These are phyloP conservation scores for Aplosporella prunicola DNA, from an alignment of 2,329 filamentous ascomycete genomes.

Conservation along the genomic window DNA sequence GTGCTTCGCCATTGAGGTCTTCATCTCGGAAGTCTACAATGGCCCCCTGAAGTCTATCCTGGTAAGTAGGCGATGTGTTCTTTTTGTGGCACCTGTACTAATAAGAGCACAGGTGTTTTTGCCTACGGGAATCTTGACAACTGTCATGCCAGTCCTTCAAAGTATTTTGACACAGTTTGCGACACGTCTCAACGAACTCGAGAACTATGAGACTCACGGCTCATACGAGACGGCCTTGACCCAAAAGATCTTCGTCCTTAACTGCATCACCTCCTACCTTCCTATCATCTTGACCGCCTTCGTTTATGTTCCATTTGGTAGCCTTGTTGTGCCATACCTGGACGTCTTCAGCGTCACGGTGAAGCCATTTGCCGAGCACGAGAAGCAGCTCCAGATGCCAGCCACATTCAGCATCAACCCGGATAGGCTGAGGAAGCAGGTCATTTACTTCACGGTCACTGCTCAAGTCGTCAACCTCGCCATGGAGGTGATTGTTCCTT, in stretches of 20 bases:
- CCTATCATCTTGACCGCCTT: conserved; percentile 89
- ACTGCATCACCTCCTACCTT: conserved; percentile 93
- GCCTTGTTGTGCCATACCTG: conserved; percentile 73
- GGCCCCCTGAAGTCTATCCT: conserved; percentile 80
- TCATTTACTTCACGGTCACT: conserved; percentile 93
- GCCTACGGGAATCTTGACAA: conserved; percentile 78
- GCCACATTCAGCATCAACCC: conserved; percentile 70
- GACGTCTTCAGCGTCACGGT: conserved; percentile 71
- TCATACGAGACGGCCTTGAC: conserved; percentile 76
- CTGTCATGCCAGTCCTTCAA: conserved; percentile 68
- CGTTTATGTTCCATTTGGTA: conserved; percentile 86
- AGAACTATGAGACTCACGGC: conserved; percentile 88
- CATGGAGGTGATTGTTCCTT: conserved; percentile 77
- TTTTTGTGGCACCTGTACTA: too few relatives aligned
- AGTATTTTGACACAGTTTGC: conserved; percentile 68
- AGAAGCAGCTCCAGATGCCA: conserved; percentile 52
- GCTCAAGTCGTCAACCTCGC: conserved; percentile 83
- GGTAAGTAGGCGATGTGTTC: conserved; percentile 48
- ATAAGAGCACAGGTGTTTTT: conserved; percentile 82
- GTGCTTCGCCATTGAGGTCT: conserved; percentile 89
- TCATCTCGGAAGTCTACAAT: conserved; percentile 87
- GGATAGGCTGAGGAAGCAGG: conserved; percentile 72
- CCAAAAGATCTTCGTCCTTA: conserved; percentile 88
- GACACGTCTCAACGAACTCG: conserved; percentile 65
- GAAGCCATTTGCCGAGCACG: conserved; percentile 63